phyloP scores from a whole-genome alignment of 176 grass and related monocot species.

The Oryza meridionalis region DNA sequence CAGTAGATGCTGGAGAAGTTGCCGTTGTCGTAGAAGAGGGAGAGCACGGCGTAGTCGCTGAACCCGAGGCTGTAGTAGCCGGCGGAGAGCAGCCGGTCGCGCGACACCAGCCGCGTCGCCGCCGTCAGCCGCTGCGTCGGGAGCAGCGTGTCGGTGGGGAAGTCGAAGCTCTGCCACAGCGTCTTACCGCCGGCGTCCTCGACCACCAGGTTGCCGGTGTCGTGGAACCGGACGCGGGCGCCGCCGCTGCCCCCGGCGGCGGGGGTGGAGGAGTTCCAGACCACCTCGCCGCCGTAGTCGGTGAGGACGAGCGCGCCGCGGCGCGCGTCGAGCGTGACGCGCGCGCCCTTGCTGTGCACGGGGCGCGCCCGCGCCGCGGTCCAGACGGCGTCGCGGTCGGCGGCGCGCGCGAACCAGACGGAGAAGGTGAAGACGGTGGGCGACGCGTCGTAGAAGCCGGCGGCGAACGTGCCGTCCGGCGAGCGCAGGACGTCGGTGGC shows the following conservation, averaged over 20 bases:
- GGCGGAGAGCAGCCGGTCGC: slow-evolving; percentile 28
- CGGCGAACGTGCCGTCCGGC: slow-evolving; percentile 44
- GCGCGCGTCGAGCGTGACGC: slow-evolving; percentile 27
- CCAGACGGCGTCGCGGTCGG: slow-evolving; percentile 42
- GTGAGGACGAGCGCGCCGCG: slow-evolving; percentile 36
- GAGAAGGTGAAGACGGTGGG: slow-evolving; percentile 58
- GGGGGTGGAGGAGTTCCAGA: slow-evolving; percentile 49
- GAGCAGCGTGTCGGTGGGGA: slow-evolving; percentile 64
- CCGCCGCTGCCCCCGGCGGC: neutral
- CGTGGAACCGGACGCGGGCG: slow-evolving; percentile 6
- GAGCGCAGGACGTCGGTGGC: slow-evolving; percentile 42
- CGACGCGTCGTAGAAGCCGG: slow-evolving; percentile 50
- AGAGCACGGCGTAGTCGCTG: slow-evolving; percentile 64
- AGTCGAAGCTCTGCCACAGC: slow-evolving; percentile 69
- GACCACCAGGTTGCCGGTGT: slow-evolving; percentile 50
- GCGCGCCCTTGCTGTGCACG: slow-evolving; percentile 47
- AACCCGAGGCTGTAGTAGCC: slow-evolving; percentile 59
- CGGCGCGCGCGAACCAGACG: slow-evolving; percentile 50
- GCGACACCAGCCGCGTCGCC: slow-evolving; percentile 36
- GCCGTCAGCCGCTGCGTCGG: slow-evolving; percentile 49
- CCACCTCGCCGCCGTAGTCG: slow-evolving; percentile 43
- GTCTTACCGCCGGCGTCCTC: neutral
- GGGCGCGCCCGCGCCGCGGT: slow-evolving; percentile 40
- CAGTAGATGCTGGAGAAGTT: slow-evolving; percentile 69
- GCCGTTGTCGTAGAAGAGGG: slow-evolving; percentile 58